Base-by-base conservation (phyloP, 257 asterid genomes). In the Ophiorrhiza pumila region DNA sequence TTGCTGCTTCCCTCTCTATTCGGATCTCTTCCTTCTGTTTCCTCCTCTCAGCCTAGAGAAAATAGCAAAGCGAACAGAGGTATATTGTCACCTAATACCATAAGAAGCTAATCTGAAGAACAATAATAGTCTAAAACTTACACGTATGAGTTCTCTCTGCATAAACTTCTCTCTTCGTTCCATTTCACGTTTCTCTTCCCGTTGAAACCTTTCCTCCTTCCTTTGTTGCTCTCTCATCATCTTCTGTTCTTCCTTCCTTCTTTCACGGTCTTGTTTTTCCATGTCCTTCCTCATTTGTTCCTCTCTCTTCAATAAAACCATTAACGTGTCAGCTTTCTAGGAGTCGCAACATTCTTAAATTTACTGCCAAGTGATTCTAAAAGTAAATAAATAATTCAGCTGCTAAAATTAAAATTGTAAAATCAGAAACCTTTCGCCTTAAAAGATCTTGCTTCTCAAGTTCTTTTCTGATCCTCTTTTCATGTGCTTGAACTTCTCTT, bases 111-210 rank as follows among this genome's bases (percentile, higher is more conserved):
- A 66, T 56, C 68, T 27, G 12, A 56, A 69, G 20, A 47, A 71
- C 12, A 65, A 14, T 45, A 69, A 65, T 41, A 49, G 6, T 55
- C 22, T 11, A 32, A 68, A 83, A 76, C 77, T 70, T 80, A 88
- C 99, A 74, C 87, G 85, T 78, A 92, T 63, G 68, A 86, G 90
- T 78, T 95, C 99, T 82, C 74, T 95, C 81, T 95, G 97, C 96
- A 95, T 80, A 78, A 90, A 89, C 74, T 74, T 95, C 80, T 95
- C 97, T 81, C 98, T 85, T 77, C 99, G 85, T 81, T 92, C 98
- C 94, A 90, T 85, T 85, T 95, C 99, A 82, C 98, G 99, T 81
- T 63, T 90, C 80, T 95, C 98, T 85, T 95, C 99, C 4, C 99
- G 98, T 86, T 87, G 99, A 81, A 64, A 85, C 71, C 87, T 91